Base-by-base conservation (phyloP, 2,329 filamentous ascomycete genomes). In the Chaetomiaceae sp. region DNA sequence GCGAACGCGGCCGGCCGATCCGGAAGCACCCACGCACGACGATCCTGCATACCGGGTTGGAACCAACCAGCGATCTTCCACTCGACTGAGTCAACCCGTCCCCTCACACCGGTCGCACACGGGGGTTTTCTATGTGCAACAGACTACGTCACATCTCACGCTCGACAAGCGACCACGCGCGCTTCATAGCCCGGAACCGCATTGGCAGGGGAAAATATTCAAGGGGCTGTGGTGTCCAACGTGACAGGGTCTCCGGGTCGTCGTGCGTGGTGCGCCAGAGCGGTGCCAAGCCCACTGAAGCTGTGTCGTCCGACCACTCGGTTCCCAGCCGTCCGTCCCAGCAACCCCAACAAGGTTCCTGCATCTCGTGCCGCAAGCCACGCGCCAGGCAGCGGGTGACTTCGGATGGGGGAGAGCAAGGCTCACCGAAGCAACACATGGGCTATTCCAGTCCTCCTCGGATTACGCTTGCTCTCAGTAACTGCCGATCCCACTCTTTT, bases 131-230 rank as follows among this genome's bases (percentile, higher is more conserved):
- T 6, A 1, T 46, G 32, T 38, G 35, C 34, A 15, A 14, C 38
- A 27, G 42, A 26, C 22, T 42, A 46, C 42, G 42, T 48, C 49
- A 51, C 18, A 46, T 47, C 45, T 49, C 19, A 49, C 49, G 26
- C 35, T 24, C 19, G 29, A 33, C 48, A 15, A 22, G 12, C 15
- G 7, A 24, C 11, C 26, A 11, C 35, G 34, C 41, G 42, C 14
- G 11, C 12, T 29, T 30, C 5, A 10, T 15, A 41, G 15, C 24
- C 29, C 30, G n/a, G 34, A 11, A 36, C 19, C 32, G 42, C 38
- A n/a, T 30, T 19, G 22, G 33, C 2, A 42, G 15, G 15, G 41
- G 18, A 27, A 48, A 24, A 29, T 41, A 20, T 35, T 15, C 24
- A 36, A 35, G 20, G 42, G 15, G 47, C 42, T 49, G 26, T 49